Base-by-base conservation (phyloP, 257 asterid species). In the Penstemon barbatus region DNA sequence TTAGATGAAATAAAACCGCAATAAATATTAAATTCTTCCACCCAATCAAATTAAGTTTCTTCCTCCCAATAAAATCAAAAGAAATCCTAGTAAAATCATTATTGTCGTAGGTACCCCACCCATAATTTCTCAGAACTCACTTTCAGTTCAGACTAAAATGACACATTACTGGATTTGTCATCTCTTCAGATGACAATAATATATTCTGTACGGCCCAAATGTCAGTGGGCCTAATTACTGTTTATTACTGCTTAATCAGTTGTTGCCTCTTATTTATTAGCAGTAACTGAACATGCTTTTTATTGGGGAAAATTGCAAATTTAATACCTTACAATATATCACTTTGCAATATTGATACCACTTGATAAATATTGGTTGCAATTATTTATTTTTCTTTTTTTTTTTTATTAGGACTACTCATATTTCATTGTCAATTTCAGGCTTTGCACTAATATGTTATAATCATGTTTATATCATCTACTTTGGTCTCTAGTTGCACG, bases 201-300 rank as follows among this genome's bases (percentile, higher is more conserved):
- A 63, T 48, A 58, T 50, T 25, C 53, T 13, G 12, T 57, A 54
- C 65, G 55, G 33, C 33, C 33, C 7, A 70, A 69, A 63, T 72
- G 79, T 75, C 66, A 57, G 50, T 54, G 57, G 83, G 77, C 80
- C 52, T 58, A 73, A 66, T 84, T 77, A 40, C 0, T 42, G 9
- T 53, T 40, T 54, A 37, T 42, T 7, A 43, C 38, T 49, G 56
- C 33, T 74, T 68, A 77, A 9, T 70, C 3, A 54, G 49, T 61
- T 11, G 15, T 9, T 13, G 43, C 44, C 18, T 45, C 38, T 54
- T 58, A 43, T 56, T 69, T 49, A 61, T 71, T 25, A 33, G 11
- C 5, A 10, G 68, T 66, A 77, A 74, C 68, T 74, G 71, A 39
- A 50, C 54, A 46, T 71, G 71, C 66, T 75, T 62, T 71, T 71